Base-by-base conservation (phyloP, 148 eudicot genomes). In the Nepenthes gracilis region DNA sequence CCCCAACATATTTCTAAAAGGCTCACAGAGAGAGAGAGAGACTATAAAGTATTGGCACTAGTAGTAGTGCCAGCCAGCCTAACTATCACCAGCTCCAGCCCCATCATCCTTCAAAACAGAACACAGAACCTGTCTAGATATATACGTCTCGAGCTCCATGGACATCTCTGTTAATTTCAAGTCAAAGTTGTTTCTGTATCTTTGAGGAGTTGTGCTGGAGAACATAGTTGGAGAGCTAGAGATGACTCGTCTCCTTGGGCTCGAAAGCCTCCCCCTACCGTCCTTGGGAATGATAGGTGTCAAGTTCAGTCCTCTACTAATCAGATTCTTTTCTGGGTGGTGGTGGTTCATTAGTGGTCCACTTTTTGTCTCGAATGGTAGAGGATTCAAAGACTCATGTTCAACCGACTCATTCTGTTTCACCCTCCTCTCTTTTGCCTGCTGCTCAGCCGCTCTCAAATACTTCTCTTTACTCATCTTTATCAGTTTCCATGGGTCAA, bases 401-500 rank as follows among this genome's bases (percentile, higher is more conserved):
- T 70, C 80, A 3, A 35, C 63, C 43, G 55, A 54, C 61, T 69
- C 64, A 64, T 81, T 78, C 63, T 87, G 73, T 66, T 67, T 74
- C 47, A 63, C 66, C 72, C 82, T 64, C 76, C 76, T 84, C 63
- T 84, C 91, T 70, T 79, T 83, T 10, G 91, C 94, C 64, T 79
- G 83, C 67, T 79, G 84, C 43, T 74, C 87, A 58, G 85, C 90
- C 9, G 90, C 91, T 40, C 74, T 59, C 43, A 86, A 57, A 15
- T 96, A 96, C 57, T 80, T 93, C 48, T 82, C 93, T 70, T 76
- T 71, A 71, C 85, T 88, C 84, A 93, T 78, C 34, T 60, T 84
- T 55, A 88, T 77, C 43, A 93, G 79, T 71, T 84, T 88, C 98
- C 98, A 93, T 13, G 98, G 98, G 56, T 84, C 80, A 51, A 88